Conservation (phyloP, 352 stramenopile genomes). For the Pythium monospermum region DNA sequence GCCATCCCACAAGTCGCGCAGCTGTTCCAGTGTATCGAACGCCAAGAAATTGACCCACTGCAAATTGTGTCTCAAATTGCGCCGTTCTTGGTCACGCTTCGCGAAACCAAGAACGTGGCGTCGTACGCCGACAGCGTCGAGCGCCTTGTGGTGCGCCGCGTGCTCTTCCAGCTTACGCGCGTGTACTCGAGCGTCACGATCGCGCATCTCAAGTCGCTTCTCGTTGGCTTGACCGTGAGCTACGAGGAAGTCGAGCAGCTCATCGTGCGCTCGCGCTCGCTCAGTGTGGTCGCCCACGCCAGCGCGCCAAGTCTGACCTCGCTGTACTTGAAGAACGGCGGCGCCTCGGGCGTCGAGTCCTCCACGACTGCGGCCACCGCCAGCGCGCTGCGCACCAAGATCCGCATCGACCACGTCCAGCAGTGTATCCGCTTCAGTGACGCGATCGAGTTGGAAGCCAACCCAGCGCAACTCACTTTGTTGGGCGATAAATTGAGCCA, state of each 20-base stretch:
- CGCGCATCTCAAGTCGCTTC: slow-evolving; percentile 82
- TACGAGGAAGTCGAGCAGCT: slow-evolving; percentile 85
- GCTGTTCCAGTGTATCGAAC: slow-evolving; percentile 68
- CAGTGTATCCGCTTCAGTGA: slow-evolving; percentile 84
- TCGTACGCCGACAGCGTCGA: slow-evolving; percentile 59
- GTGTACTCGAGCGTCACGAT: slow-evolving; percentile 88
- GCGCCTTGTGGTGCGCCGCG: slow-evolving; percentile 65
- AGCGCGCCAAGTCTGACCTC: slow-evolving; percentile 58
- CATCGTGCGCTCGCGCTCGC: slow-evolving; percentile 74
- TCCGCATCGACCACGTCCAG: slow-evolving; percentile 81
- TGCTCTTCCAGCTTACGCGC: slow-evolving; percentile 81
- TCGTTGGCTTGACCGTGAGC: slow-evolving; percentile 61
- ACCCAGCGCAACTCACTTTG: slow-evolving; percentile 69
- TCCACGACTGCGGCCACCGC: slow-evolving; percentile 46
- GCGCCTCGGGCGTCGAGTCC: slow-evolving; percentile 36
- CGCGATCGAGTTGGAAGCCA: slow-evolving; percentile 70
- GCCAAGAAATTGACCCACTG: slow-evolving; percentile 66
- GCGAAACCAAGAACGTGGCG: slow-evolving; percentile 18
- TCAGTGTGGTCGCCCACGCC: slow-evolving; percentile 56
- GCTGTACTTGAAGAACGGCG: slow-evolving; percentile 54
- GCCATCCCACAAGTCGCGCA: slow-evolving; percentile 48
- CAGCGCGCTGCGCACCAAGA: slow-evolving; percentile 54
- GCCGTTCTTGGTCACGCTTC: slow-evolving; percentile 45
- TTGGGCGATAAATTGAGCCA: slow-evolving; percentile 60
- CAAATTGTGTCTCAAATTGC: slow-evolving; percentile 72